phyloP scores from a whole-genome alignment of 148 eudicot genomes.

The Camellia lanceoleosa region DNA sequence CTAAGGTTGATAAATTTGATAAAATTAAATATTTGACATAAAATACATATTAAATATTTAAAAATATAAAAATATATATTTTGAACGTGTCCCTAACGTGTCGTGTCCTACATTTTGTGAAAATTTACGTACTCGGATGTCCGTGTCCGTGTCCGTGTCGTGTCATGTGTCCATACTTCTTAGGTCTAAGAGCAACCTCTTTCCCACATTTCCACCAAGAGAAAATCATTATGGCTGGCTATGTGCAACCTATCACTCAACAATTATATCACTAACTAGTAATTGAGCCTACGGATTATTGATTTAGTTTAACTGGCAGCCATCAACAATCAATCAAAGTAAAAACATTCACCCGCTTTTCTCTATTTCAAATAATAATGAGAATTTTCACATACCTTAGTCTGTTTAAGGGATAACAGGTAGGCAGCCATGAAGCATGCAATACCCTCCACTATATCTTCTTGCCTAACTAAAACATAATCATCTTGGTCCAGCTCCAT shows the following conservation, averaged over 20 bases:
- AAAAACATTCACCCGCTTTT: neutral
- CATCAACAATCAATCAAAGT: neutral
- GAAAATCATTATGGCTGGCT: neutral
- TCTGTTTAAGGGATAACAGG: constrained; percentile 70
- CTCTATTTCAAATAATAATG: neutral
- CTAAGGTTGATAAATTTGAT: too few relatives aligned
- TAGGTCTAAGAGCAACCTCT: too few relatives aligned
- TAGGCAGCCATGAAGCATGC: constrained; percentile 97
- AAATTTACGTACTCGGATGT: too few relatives aligned
- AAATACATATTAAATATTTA: too few relatives aligned
- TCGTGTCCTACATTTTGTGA: too few relatives aligned
- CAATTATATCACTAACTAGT: neutral
- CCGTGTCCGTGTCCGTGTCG: too few relatives aligned
- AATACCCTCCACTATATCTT: constrained; percentile 92
- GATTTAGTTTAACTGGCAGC: neutral
- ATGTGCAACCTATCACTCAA: neutral
- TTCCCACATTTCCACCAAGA: too few relatives aligned
- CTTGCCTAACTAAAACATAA: constrained; percentile 82
- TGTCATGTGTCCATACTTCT: too few relatives aligned
- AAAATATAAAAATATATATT: too few relatives aligned
- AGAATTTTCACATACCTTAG: constrained; percentile 52
- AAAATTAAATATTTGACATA: too few relatives aligned
- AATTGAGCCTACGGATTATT: neutral
- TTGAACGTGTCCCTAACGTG: too few relatives aligned
- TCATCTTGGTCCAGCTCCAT: constrained; percentile 62